These are phyloP conservation scores for Apiotrichum montevideense DNA, from an alignment of 1,284 basidiomycete genomes.

Conservation along the genomic window DNA sequence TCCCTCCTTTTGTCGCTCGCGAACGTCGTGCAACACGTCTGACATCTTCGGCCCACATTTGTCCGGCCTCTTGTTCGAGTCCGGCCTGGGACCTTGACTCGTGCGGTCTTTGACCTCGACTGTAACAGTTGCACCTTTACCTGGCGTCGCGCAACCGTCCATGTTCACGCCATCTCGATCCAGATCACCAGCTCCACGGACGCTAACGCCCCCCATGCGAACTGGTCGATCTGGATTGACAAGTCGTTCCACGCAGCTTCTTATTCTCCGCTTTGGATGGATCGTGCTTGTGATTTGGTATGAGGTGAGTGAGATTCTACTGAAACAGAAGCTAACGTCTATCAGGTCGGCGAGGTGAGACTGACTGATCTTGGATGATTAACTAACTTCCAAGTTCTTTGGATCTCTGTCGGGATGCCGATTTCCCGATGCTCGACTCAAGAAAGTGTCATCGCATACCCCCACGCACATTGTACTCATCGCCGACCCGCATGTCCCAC, in stretches of 20 bases:
- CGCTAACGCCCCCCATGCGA: not conserved
- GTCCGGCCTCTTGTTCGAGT: no score
- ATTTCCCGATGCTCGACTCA: constrained; percentile 41
- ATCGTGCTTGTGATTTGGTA: constrained; percentile 62
- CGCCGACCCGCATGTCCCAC: constrained; percentile 70
- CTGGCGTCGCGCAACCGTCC: no score
- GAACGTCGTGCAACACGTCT: no score
- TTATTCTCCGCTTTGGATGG: constrained; percentile 55
- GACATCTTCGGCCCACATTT: no score
- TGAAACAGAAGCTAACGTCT: constrained; percentile 2
- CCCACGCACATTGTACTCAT: constrained; percentile 64
- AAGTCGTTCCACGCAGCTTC: constrained; percentile 33
- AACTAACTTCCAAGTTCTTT: constrained; percentile 36
- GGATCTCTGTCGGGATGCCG: constrained; percentile 43
- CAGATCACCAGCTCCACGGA: not conserved
- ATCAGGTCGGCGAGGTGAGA: constrained; percentile 41
- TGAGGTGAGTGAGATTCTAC: constrained; percentile 52
- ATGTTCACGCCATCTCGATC: not conserved
- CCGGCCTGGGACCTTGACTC: no score
- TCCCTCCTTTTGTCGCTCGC: no score
- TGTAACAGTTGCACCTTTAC: no score
- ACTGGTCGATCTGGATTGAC: constrained; percentile 23
- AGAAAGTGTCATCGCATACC: constrained; percentile 3
- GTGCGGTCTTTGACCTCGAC: no score
- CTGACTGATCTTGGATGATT: no score